phyloP scores from a whole-genome alignment of 1,284 basidiomycete species.

The Apiotrichum sp. region DNA sequence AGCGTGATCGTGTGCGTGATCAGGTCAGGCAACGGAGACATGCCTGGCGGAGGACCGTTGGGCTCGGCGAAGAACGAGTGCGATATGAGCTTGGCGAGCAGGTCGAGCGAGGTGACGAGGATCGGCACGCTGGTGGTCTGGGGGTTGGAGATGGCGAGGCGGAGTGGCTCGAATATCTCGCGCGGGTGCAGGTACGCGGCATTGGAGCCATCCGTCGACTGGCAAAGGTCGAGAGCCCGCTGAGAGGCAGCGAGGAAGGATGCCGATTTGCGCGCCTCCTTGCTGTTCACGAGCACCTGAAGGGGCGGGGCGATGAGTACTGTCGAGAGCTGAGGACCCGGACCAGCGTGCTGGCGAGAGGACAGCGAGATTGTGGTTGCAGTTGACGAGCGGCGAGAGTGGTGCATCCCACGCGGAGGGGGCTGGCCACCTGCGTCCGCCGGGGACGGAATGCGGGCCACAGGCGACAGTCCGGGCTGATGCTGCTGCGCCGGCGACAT shows the following conservation, averaged over 20 bases:
- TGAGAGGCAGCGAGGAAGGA: slow-evolving; percentile 77
- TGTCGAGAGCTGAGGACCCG: slow-evolving; percentile 43
- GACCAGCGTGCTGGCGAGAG: slow-evolving; percentile 13
- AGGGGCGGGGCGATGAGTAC: slow-evolving; percentile 69
- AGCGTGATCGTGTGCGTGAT: slow-evolving; percentile 90
- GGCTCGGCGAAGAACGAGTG: slow-evolving; percentile 79
- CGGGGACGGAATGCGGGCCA: slow-evolving; percentile 22
- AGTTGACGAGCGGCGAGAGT: slow-evolving; percentile 32
- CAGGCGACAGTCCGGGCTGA: not conserved
- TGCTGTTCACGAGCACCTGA: slow-evolving; percentile 77
- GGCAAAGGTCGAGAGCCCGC: slow-evolving; percentile 74
- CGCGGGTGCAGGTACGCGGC: slow-evolving; percentile 53
- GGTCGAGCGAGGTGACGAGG: slow-evolving; percentile 90
- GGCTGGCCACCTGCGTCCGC: slow-evolving; percentile 3
- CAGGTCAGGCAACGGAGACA: slow-evolving; percentile 72
- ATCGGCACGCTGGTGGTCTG: slow-evolving; percentile 86
- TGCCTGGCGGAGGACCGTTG: slow-evolving; percentile 52
- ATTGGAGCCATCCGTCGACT: slow-evolving; percentile 58
- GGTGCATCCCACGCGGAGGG: slow-evolving; percentile 9
- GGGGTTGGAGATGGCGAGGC: slow-evolving; percentile 65
- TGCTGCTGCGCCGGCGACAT: slow-evolving; percentile 14
- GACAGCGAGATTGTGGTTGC: slow-evolving; percentile 34
- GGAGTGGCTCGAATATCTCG: slow-evolving; percentile 85
- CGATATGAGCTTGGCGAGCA: slow-evolving; percentile 90
- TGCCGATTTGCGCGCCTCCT: slow-evolving; percentile 77